Percentiles rank a stretch among this genome's conserved stretches.
Evolutionary conservation across 805 yeast species (phyloP).

Genomic region (Candida coquimbonensis): DNA sequence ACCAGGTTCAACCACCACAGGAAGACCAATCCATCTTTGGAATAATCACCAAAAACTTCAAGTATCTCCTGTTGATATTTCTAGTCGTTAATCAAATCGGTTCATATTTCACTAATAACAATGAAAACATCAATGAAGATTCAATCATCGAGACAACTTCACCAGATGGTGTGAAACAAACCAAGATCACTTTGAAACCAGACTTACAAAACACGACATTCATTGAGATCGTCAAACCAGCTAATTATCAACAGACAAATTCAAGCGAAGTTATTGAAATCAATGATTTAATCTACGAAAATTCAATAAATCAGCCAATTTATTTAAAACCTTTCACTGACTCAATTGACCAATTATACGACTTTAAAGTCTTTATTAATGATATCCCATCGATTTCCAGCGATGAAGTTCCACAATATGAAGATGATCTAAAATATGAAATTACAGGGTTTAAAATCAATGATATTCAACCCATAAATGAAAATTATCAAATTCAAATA

Average conservation of each 20-base stretch:
- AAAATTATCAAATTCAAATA: conserved; percentile 6
- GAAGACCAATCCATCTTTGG: too few relatives aligned
- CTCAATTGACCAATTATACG: conserved; percentile 6
- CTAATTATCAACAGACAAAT: too few relatives aligned
- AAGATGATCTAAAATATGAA: background rate
- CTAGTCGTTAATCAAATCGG: too few relatives aligned
- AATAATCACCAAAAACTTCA: background rate
- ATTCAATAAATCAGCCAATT: conserved; percentile 16
- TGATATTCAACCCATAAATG: conserved; percentile 7
- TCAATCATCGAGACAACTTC: too few relatives aligned
- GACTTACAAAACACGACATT: too few relatives aligned
- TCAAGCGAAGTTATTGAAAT: too few relatives aligned
- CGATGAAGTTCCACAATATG: conserved; percentile 2
- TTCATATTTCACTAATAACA: too few relatives aligned
- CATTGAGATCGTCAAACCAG: too few relatives aligned
- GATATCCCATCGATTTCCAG: conserved; percentile 9
- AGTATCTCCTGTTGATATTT: too few relatives aligned
- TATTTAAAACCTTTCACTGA: conserved; percentile 18
- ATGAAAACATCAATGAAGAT: too few relatives aligned
- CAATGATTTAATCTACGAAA: conserved; percentile 18
- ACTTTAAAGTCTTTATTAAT: conserved; percentile 19
- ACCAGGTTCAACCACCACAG: background rate
- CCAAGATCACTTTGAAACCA: too few relatives aligned
- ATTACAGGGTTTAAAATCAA: background rate
- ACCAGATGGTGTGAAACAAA: too few relatives aligned